phyloP scores from a whole-genome alignment of 179 eudicot species.

The Pouteria campechiana region DNA sequence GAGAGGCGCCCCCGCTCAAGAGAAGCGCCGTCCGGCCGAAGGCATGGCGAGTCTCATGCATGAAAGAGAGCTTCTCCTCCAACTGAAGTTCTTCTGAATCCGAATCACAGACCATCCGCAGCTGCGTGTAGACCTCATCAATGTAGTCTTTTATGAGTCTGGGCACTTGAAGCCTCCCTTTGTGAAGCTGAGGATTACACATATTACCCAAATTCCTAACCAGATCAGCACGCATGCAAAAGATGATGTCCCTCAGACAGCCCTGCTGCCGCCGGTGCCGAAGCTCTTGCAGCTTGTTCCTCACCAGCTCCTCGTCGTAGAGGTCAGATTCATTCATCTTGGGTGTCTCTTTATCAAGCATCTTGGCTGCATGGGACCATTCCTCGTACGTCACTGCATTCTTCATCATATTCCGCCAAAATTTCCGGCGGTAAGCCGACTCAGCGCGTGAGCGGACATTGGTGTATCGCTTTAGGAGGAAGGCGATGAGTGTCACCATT shows the following conservation, averaged over 20 bases:
- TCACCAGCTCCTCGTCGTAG: conserved; percentile 80
- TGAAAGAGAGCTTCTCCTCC: conserved; percentile 93
- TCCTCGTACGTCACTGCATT: conserved; percentile 71
- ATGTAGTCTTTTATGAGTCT: conserved; percentile 84
- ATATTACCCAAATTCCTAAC: conserved; percentile 88
- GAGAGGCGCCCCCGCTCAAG: conserved; percentile 92
- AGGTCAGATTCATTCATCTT: conserved; percentile 60
- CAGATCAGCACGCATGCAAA: conserved; percentile 86
- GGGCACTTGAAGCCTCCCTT: conserved; percentile 90
- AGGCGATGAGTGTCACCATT: conserved; percentile 63
- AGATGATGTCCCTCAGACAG: conserved; percentile 68
- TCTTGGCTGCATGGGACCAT: conserved; percentile 93
- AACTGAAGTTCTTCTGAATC: conserved; percentile 74
- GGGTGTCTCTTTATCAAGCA: conserved; percentile 67
- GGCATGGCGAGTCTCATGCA: conserved; percentile 95
- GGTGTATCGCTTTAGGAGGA: conserved; percentile 63
- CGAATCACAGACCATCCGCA: conserved; percentile 85
- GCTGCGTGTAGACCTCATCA: conserved; percentile 75
- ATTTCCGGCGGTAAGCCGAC: conserved; percentile 74
- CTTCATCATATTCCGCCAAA: conserved; percentile 94
- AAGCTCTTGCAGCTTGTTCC: conserved; percentile 83
- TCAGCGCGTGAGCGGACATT: conserved; percentile 68
- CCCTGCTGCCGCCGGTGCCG: conserved; percentile 73
- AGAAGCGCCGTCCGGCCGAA: conserved; percentile 97
- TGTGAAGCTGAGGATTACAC: conserved; percentile 93